A percentile compares a stretch with the other conserved stretches of the same genome.
phyloP scores from a whole-genome alignment of 1,284 basidiomycete genomes.

The Apiotrichum gracile region DNA sequence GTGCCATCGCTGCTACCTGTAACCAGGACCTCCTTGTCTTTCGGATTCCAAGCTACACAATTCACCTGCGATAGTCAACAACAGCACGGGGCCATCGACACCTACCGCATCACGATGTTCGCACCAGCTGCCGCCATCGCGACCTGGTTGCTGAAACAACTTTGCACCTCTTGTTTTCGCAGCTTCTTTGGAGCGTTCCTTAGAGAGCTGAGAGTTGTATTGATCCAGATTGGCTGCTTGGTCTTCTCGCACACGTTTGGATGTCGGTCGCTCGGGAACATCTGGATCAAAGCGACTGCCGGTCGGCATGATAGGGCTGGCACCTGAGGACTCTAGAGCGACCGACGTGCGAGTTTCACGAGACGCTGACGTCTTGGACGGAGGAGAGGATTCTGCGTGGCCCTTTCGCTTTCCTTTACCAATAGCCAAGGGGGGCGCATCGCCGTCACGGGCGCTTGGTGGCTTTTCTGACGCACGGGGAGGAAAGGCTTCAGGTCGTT shows the following conservation, averaged over 20 bases:
- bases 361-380: background rate
- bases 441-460: background rate
- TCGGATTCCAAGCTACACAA: constrained; percentile 39
- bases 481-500: constrained; percentile 31
- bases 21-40: constrained; percentile 33
- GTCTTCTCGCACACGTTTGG: constrained; percentile 1
- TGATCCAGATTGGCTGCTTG: background rate
- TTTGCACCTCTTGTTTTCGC: constrained; percentile 2
- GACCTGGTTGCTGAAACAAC: background rate
- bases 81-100: background rate
- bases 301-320: too few species aligned
- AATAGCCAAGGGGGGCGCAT: background rate
- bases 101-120: constrained; percentile 37
- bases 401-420: constrained; percentile 28
- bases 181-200: background rate
- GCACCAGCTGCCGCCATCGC: constrained; percentile 12
- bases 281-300: too few species aligned
- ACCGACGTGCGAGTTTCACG: background rate
- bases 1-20: constrained; percentile 33
- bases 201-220: background rate
- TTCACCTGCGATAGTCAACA: constrained; percentile 20
- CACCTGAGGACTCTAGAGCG: too few species aligned
- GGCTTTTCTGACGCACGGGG: constrained; percentile 4
- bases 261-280: background rate
- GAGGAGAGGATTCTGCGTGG: background rate